A percentile compares a stretch with the other conserved stretches of the same genome.
phyloP scores from a whole-genome alignment of 257 asterid species.

The Salvia hispanica region DNA sequence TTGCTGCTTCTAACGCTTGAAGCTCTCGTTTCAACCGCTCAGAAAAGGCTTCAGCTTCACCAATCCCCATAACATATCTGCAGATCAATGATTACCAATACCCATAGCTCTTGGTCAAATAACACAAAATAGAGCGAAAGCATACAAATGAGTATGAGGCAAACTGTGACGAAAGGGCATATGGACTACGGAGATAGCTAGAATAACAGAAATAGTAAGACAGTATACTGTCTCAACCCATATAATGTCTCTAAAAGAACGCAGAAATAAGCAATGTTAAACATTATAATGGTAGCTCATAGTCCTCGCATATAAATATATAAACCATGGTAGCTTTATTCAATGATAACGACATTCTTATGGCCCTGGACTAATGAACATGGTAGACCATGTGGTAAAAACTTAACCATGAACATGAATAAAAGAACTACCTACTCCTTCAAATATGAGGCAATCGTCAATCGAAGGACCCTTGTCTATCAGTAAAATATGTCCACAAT shows the following conservation, averaged over 20 bases:
- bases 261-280: neutral
- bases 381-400: slow-evolving; percentile 1
- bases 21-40: slow-evolving; percentile 97
- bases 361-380: slow-evolving; percentile 20
- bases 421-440: no score
- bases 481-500: slow-evolving; percentile 1
- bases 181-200: neutral
- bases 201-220: slow-evolving; percentile 27
- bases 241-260: slow-evolving; percentile 9
- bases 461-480: no score
- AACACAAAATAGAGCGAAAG: slow-evolving; percentile 22
- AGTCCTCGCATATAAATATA: neutral
- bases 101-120: slow-evolving; percentile 22
- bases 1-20: slow-evolving; percentile 99
- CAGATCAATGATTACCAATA: slow-evolving; percentile 32
- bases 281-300: neutral
- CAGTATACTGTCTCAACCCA: slow-evolving; percentile 12
- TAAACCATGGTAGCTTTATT: slow-evolving; percentile 3
- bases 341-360: neutral
- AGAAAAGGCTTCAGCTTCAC: slow-evolving; percentile 99
- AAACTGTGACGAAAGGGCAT: neutral
- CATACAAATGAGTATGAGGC: slow-evolving; percentile 13
- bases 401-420: neutral
- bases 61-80: slow-evolving; percentile 98
- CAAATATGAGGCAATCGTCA: no score